phyloP scores from a whole-genome alignment of 2,329 filamentous ascomycete genomes.

The Fusarium secorum region DNA sequence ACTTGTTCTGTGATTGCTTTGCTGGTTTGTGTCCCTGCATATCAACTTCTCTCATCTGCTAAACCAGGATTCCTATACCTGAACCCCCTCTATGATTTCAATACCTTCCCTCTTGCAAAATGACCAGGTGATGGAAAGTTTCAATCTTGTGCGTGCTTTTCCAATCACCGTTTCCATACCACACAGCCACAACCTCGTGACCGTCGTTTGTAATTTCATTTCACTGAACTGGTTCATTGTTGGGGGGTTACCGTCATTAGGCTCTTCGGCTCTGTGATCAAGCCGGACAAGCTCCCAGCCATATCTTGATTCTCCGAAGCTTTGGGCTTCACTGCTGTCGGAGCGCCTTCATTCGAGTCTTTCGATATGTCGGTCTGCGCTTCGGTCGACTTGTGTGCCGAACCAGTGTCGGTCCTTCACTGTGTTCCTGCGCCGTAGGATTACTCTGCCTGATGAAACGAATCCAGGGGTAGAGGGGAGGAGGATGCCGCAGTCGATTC shows the following conservation, averaged over 20 bases:
- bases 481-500: conserved; percentile 1
- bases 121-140: too few relatives aligned
- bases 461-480: not conserved
- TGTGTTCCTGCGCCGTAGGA: not conserved
- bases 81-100: not conserved
- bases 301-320: conserved; percentile 4
- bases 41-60: not conserved
- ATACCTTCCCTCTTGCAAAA: too few relatives aligned
- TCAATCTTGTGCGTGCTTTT: conserved; percentile 21
- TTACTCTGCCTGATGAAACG: not conserved
- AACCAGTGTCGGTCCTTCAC: conserved; percentile 11
- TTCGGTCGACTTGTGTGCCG: not conserved
- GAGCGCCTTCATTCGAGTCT: conserved; percentile 20
- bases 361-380: not conserved
- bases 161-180: not conserved
- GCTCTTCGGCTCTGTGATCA: not conserved
- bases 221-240: not conserved
- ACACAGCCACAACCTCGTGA: conserved; percentile 32
- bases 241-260: not conserved
- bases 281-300: conserved; percentile 32
- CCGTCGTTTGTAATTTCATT: conserved; percentile 27
- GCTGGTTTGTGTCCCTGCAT: not conserved
- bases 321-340: conserved; percentile 11
- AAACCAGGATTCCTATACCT: not conserved
- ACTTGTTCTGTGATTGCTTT: not conserved